Evolutionary conservation across 2,329 filamentous ascomycete genomes (phyloP).

Genomic region (Neopestalotiopsis clavispora): DNA sequence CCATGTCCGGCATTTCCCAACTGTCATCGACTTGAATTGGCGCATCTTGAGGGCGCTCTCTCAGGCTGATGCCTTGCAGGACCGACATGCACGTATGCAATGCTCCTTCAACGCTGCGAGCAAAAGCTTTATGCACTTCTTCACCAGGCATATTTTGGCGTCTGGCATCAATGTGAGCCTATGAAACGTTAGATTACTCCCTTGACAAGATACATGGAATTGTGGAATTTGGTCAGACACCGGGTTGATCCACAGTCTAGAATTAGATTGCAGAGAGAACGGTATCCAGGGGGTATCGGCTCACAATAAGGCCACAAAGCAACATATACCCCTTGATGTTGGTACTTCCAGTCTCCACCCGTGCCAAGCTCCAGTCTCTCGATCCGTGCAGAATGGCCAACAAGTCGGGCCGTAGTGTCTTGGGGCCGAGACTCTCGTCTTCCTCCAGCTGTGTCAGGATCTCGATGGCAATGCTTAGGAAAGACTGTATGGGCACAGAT

Average conservation of each 20-base stretch:
- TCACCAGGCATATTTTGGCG: background rate
- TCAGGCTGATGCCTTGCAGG: background rate
- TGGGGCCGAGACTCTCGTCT: constrained; percentile 39
- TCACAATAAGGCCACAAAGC: background rate
- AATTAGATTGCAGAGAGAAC: background rate
- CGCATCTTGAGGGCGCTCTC: background rate
- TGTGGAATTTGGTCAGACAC: too few species aligned
- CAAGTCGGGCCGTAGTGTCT: constrained; percentile 43
- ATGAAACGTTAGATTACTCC: background rate
- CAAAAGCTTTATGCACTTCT: constrained; percentile 6
- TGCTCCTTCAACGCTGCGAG: background rate
- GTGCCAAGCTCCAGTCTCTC: constrained; percentile 41
- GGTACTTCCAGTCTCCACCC: constrained; percentile 54
- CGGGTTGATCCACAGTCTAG: background rate
- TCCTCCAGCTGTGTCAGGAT: constrained; percentile 44
- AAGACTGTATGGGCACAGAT: constrained; percentile 35
- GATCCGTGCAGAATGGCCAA: constrained; percentile 44
- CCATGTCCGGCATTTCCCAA: background rate
- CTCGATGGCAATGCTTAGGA: constrained; percentile 43
- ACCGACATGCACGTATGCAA: background rate
- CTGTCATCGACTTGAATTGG: background rate
- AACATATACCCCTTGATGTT: constrained; percentile 56
- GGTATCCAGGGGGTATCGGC: background rate
- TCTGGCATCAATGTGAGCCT: constrained; percentile 5
- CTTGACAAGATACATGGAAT: background rate